Conservation (phyloP, 2,329 filamentous ascomycete species). For the Zasmidium angulare region DNA sequence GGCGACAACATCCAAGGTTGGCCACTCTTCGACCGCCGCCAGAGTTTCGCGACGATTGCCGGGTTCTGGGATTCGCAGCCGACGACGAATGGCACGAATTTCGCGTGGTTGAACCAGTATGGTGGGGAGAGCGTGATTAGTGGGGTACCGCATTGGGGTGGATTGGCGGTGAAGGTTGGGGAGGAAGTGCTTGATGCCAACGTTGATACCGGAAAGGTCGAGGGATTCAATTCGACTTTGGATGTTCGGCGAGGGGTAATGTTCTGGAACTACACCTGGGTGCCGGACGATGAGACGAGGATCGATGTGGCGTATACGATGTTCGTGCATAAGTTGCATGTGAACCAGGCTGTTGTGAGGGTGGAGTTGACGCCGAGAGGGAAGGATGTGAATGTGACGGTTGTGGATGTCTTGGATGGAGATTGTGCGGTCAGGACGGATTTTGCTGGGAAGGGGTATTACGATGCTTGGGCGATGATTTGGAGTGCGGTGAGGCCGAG, state of each 20-base stretch:
- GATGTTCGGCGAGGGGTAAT: constrained; percentile 64
- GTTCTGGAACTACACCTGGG: constrained; percentile 67
- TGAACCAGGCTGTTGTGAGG: constrained; percentile 62
- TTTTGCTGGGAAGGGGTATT: constrained; percentile 57
- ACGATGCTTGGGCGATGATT: constrained; percentile 54
- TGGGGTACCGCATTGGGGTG: constrained; percentile 69
- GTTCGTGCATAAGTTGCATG: constrained; percentile 62
- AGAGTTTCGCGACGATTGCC: constrained; percentile 66
- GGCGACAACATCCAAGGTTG: constrained; percentile 60
- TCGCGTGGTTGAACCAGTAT: constrained; percentile 67
- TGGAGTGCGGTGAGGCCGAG: constrained; percentile 65
- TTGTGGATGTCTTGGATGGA: constrained; percentile 69
- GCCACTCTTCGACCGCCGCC: constrained; percentile 64
- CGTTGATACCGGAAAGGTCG: constrained; percentile 59
- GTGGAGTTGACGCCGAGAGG: constrained; percentile 57
- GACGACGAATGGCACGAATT: constrained; percentile 61
- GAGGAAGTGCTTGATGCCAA: constrained; percentile 59
- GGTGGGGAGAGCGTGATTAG: constrained; percentile 69
- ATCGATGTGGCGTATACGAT: constrained; percentile 66
- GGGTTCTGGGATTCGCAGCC: constrained; percentile 66
- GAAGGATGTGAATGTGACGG: constrained; percentile 56
- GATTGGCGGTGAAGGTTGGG: constrained; percentile 58
- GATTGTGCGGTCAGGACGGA: constrained; percentile 65
- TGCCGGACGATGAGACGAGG: constrained; percentile 48
- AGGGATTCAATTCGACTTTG: constrained; percentile 60